Evolutionary conservation across 371 early-diverging fungal species (phyloP).

Genomic region (Actinomucor elegans): DNA sequence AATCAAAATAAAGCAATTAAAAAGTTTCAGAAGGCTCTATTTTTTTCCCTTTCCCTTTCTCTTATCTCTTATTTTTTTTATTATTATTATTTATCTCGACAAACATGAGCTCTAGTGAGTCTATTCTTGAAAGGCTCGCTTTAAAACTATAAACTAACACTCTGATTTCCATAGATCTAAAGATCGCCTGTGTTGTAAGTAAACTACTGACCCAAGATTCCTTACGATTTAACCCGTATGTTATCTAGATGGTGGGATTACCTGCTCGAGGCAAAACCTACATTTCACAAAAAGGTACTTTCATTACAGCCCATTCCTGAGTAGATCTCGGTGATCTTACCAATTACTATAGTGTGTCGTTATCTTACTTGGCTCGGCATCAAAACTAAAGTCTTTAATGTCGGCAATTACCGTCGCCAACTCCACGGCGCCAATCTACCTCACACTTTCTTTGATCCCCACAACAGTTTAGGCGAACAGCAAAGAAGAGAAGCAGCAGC

Average conservation of each 20-base stretch:
- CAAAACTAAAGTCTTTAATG: constrained; percentile 89
- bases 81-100: background rate
- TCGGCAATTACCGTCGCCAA: constrained; percentile 93
- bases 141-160: no score
- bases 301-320: background rate
- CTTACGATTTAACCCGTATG: background rate
- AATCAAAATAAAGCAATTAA: no score
- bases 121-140: no score
- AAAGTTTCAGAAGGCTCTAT: no score
- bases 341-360: constrained; percentile 65
- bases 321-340: background rate
- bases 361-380: constrained; percentile 96
- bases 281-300: constrained; percentile 88
- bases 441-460: constrained; percentile 93
- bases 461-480: constrained; percentile 71
- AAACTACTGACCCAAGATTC: background rate
- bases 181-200: constrained; percentile 69
- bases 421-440: constrained; percentile 81
- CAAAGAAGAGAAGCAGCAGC: constrained; percentile 82
- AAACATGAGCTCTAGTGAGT: constrained; percentile 12
- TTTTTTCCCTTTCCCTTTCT: constrained; percentile 6
- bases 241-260: constrained; percentile 75
- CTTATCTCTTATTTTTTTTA: background rate
- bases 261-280: constrained; percentile 92
- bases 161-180: constrained; percentile 47